Base-by-base conservation (phyloP, 1,284 basidiomycete genomes). In the Jaminaea rosea region DNA sequence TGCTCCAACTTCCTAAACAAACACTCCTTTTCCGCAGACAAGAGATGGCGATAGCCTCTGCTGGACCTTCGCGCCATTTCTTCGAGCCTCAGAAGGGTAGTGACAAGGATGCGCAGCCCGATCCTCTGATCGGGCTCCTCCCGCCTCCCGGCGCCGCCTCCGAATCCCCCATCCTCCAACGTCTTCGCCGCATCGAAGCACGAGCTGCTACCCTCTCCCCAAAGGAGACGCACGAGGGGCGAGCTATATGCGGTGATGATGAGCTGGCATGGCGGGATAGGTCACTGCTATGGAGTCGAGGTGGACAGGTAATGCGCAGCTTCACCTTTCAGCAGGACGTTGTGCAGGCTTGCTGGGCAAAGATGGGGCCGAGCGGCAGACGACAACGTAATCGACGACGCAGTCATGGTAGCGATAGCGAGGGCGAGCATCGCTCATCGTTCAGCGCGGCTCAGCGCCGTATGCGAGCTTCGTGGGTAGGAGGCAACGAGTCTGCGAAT, bases 321-420 rank as follows among this genome's bases (percentile, higher is more conserved):
- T 63, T 65, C 26, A 57, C 59, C 31, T 67, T 58, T 37, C 11
- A 52, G 3, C 47, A 48, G 17, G 53, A 55, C 8, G 50, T 67
- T 34, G 27, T 56, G 17, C 62, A 65, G 29, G 58, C 65, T 13
- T 67, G 63, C 36, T 67, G 65, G 65, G 60, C 65, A 46, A 11
- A 21, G 46, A 13, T 19, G 26, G 29, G 17, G 17, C 17, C 2
- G 34, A 15, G 34, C 15, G 17, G 44, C 23, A 32, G 29, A 28
- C 44, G 0, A 39, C 26, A 44, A 17, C 26, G 15, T 19, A 29
- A 10, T 32, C 44, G n/a, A 23, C 27, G 27, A n/a, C 50, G 10
- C 31, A 32, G 24, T 7, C 4, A 7, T 7, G 15, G 15, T 13
- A 34, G 19, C 15, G n/a, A n/a, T n/a, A 26, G 36, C 41, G 8